Evolutionary conservation across 257 asterid genomes (phyloP).

Genomic region (Nicotiana otophora): DNA sequence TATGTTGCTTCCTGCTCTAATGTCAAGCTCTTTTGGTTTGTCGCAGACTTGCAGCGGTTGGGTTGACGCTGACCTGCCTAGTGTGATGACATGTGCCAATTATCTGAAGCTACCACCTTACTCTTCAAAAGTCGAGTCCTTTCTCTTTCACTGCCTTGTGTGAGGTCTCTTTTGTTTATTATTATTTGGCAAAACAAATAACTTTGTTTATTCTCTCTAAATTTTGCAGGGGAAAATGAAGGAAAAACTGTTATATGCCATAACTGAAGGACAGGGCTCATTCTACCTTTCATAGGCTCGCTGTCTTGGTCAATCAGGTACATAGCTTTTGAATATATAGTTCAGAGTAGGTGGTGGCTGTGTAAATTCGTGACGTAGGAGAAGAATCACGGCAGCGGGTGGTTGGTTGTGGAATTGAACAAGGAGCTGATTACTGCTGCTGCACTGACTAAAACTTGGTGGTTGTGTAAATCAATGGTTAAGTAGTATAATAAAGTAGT

Average conservation of each 20-base stretch:
- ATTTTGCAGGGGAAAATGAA: slow-evolving; percentile 72
- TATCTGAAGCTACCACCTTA: slow-evolving; percentile 93
- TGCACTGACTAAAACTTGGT: slow-evolving; percentile 13
- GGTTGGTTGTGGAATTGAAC: slow-evolving; percentile 11
- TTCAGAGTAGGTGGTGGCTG: slow-evolving; percentile 23
- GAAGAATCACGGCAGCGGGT: neutral
- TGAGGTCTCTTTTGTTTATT: neutral
- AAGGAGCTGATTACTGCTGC: slow-evolving; percentile 23
- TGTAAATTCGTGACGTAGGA: slow-evolving; percentile 11
- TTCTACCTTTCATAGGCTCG: slow-evolving; percentile 67
- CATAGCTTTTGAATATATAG: slow-evolving; percentile 39
- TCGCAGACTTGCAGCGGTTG: slow-evolving; percentile 63
- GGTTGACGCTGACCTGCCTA: slow-evolving; percentile 73
- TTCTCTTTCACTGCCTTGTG: neutral
- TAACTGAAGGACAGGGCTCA: slow-evolving; percentile 92
- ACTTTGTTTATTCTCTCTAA: too few relatives aligned
- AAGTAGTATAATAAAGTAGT: neutral
- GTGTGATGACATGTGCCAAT: slow-evolving; percentile 97
- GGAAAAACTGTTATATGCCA: slow-evolving; percentile 76
- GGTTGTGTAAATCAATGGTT: neutral
- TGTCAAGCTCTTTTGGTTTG: neutral
- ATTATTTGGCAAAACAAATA: neutral
- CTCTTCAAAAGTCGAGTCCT: slow-evolving; percentile 59
- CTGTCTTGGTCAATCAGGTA: slow-evolving; percentile 10
- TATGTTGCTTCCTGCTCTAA: neutral